Evolutionary conservation across 805 yeast genomes (phyloP), one percentile per base, ranked within the genome.

Genomic region (Teunomyces gatunensis): DNA sequence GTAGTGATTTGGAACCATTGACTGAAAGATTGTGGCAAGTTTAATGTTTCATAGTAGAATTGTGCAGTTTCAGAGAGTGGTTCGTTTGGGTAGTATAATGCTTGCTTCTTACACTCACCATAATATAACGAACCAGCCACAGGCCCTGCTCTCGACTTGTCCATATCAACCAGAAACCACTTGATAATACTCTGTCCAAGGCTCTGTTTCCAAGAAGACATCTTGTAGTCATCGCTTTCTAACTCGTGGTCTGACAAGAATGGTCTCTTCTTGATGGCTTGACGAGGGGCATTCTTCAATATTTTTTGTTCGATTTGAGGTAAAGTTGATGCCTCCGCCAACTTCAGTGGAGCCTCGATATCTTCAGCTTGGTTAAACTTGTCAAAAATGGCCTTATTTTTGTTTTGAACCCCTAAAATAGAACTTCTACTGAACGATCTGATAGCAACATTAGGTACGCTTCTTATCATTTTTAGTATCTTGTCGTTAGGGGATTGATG

Each of bases 1-100:
- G 85, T 75, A 5, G 96, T 87, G 52, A 94, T 86, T 68, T 92
- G 98, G 65, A 85, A 92, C 96, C 97, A 92, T 66, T 90, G 96
- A n/a, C 92, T 82, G 61, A 92, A 91, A 0, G 97, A 85, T 61
- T 79, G 77, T 30, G 96, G 96, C 59, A 94, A 72, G 21, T 81
- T 84, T 48, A 94, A 71, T 10, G 91, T 87, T 46, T 88, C 87
- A 63, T 89, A 94, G 75, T 89, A 94, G 63, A 89, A 94, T 46
- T 72, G 73, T 1, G 97, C 96, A 4, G 87, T 78, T 15, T 79
- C 82, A 3, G 87, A 78, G 35, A 87, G 70, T 33, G 81, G 84
- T 60, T 85, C 91, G 49, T 84, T 76, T n/a, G 85, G 87, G 54
- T 78, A 85, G 64, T 80, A 87, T 57, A 87, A 67, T 3, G 89